These are phyloP conservation scores for Trichoderma erinaceum DNA, from an alignment of 495 filamentous ascomycete species.

Conservation along the genomic window DNA sequence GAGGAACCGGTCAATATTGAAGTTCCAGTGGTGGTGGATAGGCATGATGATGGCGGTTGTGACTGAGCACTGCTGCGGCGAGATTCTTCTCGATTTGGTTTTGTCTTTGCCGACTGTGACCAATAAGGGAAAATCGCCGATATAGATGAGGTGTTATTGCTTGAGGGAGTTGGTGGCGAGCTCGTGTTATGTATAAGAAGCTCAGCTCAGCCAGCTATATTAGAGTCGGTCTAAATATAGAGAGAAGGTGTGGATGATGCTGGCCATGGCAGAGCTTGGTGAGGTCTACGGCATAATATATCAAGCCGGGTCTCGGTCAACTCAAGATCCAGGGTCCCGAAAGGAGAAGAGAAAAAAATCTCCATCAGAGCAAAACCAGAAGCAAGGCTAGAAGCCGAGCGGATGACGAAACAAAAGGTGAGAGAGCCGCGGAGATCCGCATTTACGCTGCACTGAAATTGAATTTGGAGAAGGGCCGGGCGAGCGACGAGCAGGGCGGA, in stretches of 20 bases:
- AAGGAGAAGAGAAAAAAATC: not conserved
- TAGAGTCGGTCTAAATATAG: too few species aligned
- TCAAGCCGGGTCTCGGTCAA: too few species aligned
- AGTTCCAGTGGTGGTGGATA: conserved; percentile 32
- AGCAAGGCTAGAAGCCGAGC: not conserved
- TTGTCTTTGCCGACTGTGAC: too few species aligned
- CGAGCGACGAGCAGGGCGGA: not conserved
- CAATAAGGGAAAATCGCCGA: too few species aligned
- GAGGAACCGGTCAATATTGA: conserved; percentile 61
- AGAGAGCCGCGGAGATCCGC: not conserved
- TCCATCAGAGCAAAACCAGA: not conserved
- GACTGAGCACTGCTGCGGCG: not conserved
- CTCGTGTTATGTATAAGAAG: too few species aligned
- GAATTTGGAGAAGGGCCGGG: not conserved
- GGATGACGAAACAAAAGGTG: not conserved
- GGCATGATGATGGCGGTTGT: not conserved
- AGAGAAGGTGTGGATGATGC: too few species aligned
- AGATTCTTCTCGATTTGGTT: not conserved
- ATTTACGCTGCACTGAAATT: not conserved
- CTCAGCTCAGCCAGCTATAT: too few species aligned
- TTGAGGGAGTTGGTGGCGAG: too few species aligned
- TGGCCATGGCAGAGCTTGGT: too few species aligned
- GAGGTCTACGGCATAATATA: too few species aligned
- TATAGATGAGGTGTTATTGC: too few species aligned
- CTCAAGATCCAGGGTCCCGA: too few species aligned